Conservation (phyloP, 352 stramenopile species). For the Thalassiosira livingstoniorum region DNA sequence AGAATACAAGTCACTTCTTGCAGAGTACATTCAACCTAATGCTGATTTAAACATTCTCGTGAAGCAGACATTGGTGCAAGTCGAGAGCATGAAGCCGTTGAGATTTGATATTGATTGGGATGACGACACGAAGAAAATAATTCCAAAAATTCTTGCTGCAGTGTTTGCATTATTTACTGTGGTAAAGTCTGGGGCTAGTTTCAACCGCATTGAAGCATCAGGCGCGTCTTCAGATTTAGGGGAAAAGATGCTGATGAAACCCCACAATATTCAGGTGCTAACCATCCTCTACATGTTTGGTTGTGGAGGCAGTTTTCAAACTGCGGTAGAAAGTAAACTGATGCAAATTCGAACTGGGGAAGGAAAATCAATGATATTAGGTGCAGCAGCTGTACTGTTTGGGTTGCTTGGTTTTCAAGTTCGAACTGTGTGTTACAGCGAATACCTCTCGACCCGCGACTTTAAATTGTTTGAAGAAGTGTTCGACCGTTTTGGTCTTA, state of each 20-base stretch:
- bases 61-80: conserved; percentile 47
- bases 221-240: conserved; percentile 47
- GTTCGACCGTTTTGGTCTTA: conserved; percentile 71
- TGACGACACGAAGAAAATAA: conserved; percentile 43
- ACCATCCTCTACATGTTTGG: conserved; percentile 76
- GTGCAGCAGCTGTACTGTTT: conserved; percentile 61
- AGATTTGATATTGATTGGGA: conserved; percentile 42
- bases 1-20: conserved; percentile 69
- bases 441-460: conserved; percentile 75
- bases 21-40: conserved; percentile 66
- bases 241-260: conserved; percentile 72
- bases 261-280: conserved; percentile 79
- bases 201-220: conserved; percentile 66
- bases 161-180: conserved; percentile 77
- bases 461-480: conserved; percentile 69
- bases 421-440: conserved; percentile 77
- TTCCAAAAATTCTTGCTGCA: conserved; percentile 68
- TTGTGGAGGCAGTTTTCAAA: conserved; percentile 37
- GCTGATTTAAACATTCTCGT: conserved; percentile 68
- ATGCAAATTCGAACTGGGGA: conserved; percentile 80
- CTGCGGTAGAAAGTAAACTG: conserved; percentile 67
- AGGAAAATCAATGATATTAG: conserved; percentile 83
- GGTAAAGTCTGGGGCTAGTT: conserved; percentile 76
- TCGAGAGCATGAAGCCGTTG: conserved; percentile 47
- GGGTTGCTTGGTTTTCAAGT: conserved; percentile 73